A percentile compares a stretch with the other conserved stretches of the same genome.
Conservation (phyloP, 139 green algal genomes). For the Chlamydomonas applanata region DNA sequence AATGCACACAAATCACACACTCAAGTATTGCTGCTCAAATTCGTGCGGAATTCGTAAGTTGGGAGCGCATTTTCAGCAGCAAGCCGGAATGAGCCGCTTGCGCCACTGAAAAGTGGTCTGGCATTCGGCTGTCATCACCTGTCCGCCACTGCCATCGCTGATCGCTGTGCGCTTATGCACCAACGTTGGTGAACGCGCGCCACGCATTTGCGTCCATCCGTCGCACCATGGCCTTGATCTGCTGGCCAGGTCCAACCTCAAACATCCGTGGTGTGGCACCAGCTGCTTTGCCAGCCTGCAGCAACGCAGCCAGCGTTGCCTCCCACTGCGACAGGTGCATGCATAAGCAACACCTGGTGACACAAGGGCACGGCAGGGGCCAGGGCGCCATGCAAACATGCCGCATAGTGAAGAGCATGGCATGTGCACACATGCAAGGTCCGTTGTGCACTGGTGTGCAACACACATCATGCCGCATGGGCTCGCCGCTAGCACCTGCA, state of each 20-base stretch:
- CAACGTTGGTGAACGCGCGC: slow-evolving; percentile 20
- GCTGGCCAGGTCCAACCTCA: slow-evolving; percentile 85
- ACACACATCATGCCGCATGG: too few species aligned
- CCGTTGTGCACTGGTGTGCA: neutral
- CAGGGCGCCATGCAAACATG: neutral
- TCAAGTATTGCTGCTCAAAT: slow-evolving; percentile 63
- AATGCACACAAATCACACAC: slow-evolving; percentile 85
- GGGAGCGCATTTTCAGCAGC: too few species aligned
- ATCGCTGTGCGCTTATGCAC: too few species aligned
- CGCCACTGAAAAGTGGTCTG: neutral
- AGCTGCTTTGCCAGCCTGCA: slow-evolving; percentile 19
- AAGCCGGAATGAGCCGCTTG: too few species aligned
- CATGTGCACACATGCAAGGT: too few species aligned
- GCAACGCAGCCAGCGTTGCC: slow-evolving; percentile 33
- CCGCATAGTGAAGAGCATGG: neutral
- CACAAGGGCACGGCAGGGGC: neutral
- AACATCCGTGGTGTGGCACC: slow-evolving; percentile 47
- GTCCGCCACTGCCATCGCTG: neutral
- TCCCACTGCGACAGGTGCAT: slow-evolving; percentile 71
- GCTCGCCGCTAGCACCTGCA: slow-evolving; percentile 47
- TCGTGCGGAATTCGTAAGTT: too few species aligned
- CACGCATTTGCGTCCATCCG: slow-evolving; percentile 61
- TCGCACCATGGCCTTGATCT: slow-evolving; percentile 96
- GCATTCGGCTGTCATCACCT: neutral
- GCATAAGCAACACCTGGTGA: neutral